Percentiles rank a stretch among this genome's conserved stretches.
These are phyloP conservation scores for Penicillium sp. DNA, from an alignment of 2,329 filamentous ascomycete genomes.

Conservation along the genomic window DNA sequence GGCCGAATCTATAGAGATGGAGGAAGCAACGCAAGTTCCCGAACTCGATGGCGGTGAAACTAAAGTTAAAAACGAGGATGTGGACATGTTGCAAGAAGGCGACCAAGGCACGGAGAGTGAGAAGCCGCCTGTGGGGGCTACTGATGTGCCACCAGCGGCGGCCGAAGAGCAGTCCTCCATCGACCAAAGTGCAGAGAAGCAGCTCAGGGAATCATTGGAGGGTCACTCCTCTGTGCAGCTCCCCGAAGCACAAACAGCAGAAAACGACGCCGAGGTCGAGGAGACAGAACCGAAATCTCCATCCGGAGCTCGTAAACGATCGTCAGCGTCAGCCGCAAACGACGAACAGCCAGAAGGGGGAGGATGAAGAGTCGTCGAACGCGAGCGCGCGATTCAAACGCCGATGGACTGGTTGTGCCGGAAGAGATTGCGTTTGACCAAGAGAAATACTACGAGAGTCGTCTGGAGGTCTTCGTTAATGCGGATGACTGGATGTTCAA, in stretches of 20 bases:
- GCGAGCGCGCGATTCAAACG: conserved; percentile 54
- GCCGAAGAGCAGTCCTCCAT: conserved; percentile 32
- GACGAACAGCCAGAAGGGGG: conserved; percentile 54
- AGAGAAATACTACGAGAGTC: conserved; percentile 51
- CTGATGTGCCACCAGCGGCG: conserved; percentile 17
- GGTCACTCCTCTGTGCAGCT: conserved; percentile 26
- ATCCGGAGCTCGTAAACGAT: conserved; percentile 52
- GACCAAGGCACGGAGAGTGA: conserved; percentile 11
- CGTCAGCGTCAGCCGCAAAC: conserved; percentile 55
- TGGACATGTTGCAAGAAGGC: conserved; percentile 14
- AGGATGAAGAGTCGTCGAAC: conserved; percentile 57
- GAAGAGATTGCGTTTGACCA: conserved; percentile 50
- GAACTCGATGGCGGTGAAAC: conserved; percentile 7
- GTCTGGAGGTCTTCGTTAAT: conserved; percentile 49
- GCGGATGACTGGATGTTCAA: conserved; percentile 57
- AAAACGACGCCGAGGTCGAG: conserved; percentile 24
- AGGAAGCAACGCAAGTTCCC: conserved; percentile 11
- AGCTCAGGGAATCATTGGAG: conserved; percentile 36
- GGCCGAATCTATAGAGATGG: conserved; percentile 12
- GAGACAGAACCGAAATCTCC: conserved; percentile 33
- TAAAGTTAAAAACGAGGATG: conserved; percentile 14
- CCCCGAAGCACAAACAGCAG: conserved; percentile 17
- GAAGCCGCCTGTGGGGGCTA: conserved; percentile 5
- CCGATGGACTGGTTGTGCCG: conserved; percentile 42
- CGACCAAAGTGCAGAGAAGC: conserved; percentile 36